A percentile compares a stretch with the other conserved stretches of the same genome.
These are phyloP conservation scores for Saussurea involucrata DNA, from an alignment of 129 eudicot species.

Conservation along the genomic window DNA sequence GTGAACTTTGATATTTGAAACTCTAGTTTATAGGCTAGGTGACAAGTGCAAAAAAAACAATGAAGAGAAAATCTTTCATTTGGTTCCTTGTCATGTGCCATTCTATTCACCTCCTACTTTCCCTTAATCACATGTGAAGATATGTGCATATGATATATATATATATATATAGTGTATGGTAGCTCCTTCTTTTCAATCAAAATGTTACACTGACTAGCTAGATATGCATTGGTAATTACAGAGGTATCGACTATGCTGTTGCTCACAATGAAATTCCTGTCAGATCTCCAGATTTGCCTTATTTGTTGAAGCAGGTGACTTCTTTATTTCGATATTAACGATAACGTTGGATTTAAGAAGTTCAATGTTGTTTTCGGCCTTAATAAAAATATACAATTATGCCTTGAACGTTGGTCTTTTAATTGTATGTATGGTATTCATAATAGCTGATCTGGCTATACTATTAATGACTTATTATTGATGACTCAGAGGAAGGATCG, in stretches of 20 bases:
- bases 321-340: background rate
- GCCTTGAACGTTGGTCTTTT: background rate
- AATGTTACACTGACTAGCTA: slow-evolving; percentile 11
- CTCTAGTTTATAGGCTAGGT: background rate
- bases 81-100: background rate
- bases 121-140: background rate
- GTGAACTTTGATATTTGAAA: background rate
- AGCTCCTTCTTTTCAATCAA: background rate
- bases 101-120: too few species aligned
- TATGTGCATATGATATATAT: background rate
- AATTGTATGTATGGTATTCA: background rate
- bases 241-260: slow-evolving; percentile 70
- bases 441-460: background rate
- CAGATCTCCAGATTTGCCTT: slow-evolving; percentile 50
- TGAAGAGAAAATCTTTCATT: background rate
- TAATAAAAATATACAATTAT: background rate
- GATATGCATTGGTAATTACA: slow-evolving; percentile 31
- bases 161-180: background rate
- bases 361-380: background rate
- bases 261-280: slow-evolving; percentile 55
- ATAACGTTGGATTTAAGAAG: background rate
- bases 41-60: too few species aligned
- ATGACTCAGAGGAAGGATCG: too few species aligned
- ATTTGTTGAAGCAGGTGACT: slow-evolving; percentile 55
- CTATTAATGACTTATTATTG: background rate